Conservation (phyloP, 2,329 filamentous ascomycete species). For the Exophiala xenobiotica region DNA sequence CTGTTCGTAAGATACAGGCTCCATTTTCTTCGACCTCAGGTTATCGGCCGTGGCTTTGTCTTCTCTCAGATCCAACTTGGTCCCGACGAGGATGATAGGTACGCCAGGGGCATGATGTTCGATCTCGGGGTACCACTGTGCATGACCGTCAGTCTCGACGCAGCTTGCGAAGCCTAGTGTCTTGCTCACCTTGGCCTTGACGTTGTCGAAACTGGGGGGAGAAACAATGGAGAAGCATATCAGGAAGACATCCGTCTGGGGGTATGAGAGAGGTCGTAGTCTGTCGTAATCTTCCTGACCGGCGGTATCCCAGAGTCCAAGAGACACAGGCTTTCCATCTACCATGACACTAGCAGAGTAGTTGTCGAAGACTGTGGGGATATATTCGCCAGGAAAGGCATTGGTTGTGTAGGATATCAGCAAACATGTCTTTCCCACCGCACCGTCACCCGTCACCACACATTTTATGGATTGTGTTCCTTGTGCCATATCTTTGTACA, state of each 20-base stretch:
- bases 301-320: conserved; percentile 97
- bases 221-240: conserved; percentile 99
- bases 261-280: conserved; percentile 91
- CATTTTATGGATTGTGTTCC: conserved; percentile 59
- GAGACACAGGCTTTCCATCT: conserved; percentile 93
- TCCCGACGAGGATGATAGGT: conserved; percentile 94
- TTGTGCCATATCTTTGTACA: conserved; percentile 20
- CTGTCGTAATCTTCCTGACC: conserved; percentile 98
- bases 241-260: conserved; percentile 96
- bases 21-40: conserved; percentile 89
- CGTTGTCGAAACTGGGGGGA: conserved; percentile 97
- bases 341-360: conserved; percentile 99
- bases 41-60: conserved; percentile 78
- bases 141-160: conserved; percentile 3
- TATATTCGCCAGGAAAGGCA: conserved; percentile 99
- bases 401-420: conserved; percentile 99
- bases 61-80: conserved; percentile 93
- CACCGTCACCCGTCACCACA: conserved; percentile 98
- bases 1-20: conserved; percentile 93
- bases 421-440: conserved; percentile 99
- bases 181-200: conserved; percentile 83
- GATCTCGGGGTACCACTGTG: conserved; percentile 96
- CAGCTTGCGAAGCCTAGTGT: not conserved
- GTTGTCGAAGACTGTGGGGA: conserved; percentile 98
- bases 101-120: conserved; percentile 94